Percentiles rank a stretch among this genome's conserved stretches.
Conservation (phyloP, 306 rosid genomes). For the Cucumis cinereus region DNA sequence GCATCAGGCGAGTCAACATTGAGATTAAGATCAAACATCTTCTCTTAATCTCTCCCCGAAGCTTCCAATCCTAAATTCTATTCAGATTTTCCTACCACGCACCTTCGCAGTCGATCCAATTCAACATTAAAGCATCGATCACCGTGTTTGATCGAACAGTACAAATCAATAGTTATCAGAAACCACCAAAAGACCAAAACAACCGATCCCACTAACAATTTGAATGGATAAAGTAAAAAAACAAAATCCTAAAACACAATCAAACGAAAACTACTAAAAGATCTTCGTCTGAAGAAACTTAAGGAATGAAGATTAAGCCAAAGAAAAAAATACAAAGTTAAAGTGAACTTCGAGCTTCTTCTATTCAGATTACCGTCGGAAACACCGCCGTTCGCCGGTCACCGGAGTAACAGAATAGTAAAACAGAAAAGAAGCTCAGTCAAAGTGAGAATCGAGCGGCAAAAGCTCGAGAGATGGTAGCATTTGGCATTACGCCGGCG, state of each 20-base stretch:
- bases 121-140: slow-evolving; percentile 10
- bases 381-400: not conserved
- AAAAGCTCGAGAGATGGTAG: not conserved
- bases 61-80: slow-evolving; percentile 12
- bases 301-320: slow-evolving; percentile 5
- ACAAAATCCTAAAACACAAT: not conserved
- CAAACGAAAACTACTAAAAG: not conserved
- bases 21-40: slow-evolving; percentile 88
- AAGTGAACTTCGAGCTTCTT: not conserved
- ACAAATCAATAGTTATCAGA: slow-evolving; percentile 15
- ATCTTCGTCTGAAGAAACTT: slow-evolving; percentile 5
- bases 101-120: slow-evolving; percentile 1
- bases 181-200: slow-evolving; percentile 9
- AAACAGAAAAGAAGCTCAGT: not conserved
- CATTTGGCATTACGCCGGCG: not conserved
- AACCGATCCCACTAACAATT: slow-evolving; percentile 20
- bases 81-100: not conserved
- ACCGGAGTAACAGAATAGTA: slow-evolving; percentile 24
- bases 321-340: not conserved
- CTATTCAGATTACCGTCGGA: not conserved
- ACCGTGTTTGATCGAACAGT: slow-evolving; percentile 13
- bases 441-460: not conserved
- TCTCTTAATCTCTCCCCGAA: slow-evolving; percentile 4
- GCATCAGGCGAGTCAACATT: slow-evolving; percentile 46
- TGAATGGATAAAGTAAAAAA: not conserved